phyloP scores from a whole-genome alignment of 495 filamentous ascomycete species.

The Sporormia fimetaria region DNA sequence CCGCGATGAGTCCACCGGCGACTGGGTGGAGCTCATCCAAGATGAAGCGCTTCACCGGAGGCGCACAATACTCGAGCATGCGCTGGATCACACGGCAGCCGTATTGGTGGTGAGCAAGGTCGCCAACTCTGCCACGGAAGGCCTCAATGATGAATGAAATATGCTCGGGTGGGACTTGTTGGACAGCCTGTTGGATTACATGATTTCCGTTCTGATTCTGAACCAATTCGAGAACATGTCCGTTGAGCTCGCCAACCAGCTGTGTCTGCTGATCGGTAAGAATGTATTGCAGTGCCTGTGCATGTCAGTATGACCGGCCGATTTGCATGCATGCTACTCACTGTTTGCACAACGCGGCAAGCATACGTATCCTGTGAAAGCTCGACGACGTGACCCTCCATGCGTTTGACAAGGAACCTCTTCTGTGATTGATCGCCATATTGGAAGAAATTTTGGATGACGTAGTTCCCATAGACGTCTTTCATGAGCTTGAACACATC shows the following conservation, averaged over 20 bases:
- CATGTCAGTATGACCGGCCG: constrained; percentile 19
- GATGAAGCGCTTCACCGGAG: constrained; percentile 55
- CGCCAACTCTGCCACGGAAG: constrained; percentile 67
- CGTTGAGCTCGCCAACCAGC: constrained; percentile 72
- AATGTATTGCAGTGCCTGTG: constrained; percentile 79
- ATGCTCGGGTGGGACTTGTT: constrained; percentile 67
- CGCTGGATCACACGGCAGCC: constrained; percentile 92
- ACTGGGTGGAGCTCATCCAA: constrained; percentile 69
- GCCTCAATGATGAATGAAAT: constrained; percentile 84
- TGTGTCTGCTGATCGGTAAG: constrained; percentile 79
- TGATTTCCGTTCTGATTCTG: constrained; percentile 93
- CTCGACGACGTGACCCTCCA: constrained; percentile 71
- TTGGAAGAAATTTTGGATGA: constrained; percentile 96
- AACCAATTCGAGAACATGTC: constrained; percentile 68
- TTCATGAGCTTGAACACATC: constrained; percentile 86
- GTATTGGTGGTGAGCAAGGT: constrained; percentile 68
- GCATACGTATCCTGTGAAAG: constrained; percentile 88
- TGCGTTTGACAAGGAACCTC: constrained; percentile 67
- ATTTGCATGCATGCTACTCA: constrained; percentile 29
- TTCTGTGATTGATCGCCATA: constrained; percentile 93
- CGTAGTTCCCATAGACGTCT: constrained; percentile 96
- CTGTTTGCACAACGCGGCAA: constrained; percentile 93
- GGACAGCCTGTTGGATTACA: constrained; percentile 91
- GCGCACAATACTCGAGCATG: constrained; percentile 76
- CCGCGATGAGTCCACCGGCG: constrained; percentile 60